Base-by-base conservation (phyloP, 805 yeast species). In the Candida manassasensis region DNA sequence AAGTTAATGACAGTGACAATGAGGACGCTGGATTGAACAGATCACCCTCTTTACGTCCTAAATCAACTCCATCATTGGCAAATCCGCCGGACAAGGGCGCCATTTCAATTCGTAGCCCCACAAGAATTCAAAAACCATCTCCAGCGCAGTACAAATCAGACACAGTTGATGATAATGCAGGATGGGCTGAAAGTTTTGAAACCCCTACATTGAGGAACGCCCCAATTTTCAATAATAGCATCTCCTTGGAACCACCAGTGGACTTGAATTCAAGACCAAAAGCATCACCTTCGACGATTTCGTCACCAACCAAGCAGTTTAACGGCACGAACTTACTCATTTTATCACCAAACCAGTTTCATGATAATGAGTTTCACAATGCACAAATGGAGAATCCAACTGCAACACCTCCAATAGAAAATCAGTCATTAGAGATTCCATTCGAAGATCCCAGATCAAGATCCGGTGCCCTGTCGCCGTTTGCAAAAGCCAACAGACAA, bases 401-500 rank as follows among this genome's bases (percentile, higher is more conserved):
- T 36, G 11, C 30, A 13, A 4, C 24, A 24, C 29, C 38, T 10
- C 15, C 14, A 7, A 18, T 29, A 18, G 36, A 39, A 24, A 7
- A 6, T 16, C 18, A 12, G 8, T 15, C 29, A 8, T 41, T n/a
- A 28, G 36, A 25, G 32, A 39, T 17, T 38, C 43, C 33, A n/a
- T 18, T 15, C 4, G 65, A 57, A 4, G 43, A 36, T 4, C 36
- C 39, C 16, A 41, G 47, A 21, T 42, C 48, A 5, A 49, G 68
- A 30, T 52, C 64, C 1, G 50, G 48, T 9, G 53, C 61, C 17
- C 49, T 66, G 6, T 62, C 69, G 19, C 73, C 73, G 5, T 50
- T 61, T 50, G 73, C 71, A 1, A 60, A 50, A 41, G 66, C 55
- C 5, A 67, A 67, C 37, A 52, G 73, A 34, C 73, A 67, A 42